Evolutionary conservation across 2,329 filamentous ascomycete genomes (phyloP).

Genomic region (Cladorrhinum sp.): DNA sequence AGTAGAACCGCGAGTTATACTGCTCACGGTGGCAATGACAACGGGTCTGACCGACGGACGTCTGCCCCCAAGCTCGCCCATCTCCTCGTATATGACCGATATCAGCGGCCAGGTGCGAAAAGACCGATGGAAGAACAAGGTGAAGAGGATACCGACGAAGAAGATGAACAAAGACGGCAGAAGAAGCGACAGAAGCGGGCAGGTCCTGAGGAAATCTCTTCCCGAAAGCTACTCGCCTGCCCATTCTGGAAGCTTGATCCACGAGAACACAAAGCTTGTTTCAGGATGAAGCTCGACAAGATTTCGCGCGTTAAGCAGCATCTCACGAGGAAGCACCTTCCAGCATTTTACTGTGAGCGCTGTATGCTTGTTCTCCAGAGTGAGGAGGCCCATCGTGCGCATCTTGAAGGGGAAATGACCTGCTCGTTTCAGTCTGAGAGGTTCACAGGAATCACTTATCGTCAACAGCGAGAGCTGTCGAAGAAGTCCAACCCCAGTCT

Average conservation of each 20-base stretch:
- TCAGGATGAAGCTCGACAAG: slow-evolving; percentile 27
- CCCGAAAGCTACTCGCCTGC: slow-evolving; percentile 25
- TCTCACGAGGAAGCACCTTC: slow-evolving; percentile 27
- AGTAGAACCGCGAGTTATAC: neutral
- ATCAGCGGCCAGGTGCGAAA: neutral
- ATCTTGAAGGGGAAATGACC: slow-evolving; percentile 22
- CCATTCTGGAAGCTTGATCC: slow-evolving; percentile 34
- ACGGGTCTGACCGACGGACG: no score
- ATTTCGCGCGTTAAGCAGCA: slow-evolving; percentile 35
- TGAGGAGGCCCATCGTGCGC: slow-evolving; percentile 22
- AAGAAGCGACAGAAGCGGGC: no score
- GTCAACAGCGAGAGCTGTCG: slow-evolving; percentile 25
- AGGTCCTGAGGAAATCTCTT: neutral
- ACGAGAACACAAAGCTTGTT: slow-evolving; percentile 29
- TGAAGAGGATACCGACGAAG: neutral
- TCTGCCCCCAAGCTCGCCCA: neutral
- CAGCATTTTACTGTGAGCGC: slow-evolving; percentile 29
- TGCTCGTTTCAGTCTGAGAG: neutral
- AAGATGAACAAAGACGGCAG: neutral
- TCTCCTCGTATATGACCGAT: neutral
- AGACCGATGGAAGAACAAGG: neutral
- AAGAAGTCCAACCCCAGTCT: slow-evolving; percentile 19
- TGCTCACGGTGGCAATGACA: neutral
- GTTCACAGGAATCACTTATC: slow-evolving; percentile 27
- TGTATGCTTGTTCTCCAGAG: slow-evolving; percentile 27